Percentiles rank a stretch among this genome's conserved stretches.
Evolutionary conservation across 2,329 filamentous ascomycete genomes (phyloP).

Genomic region (Penicillium freii): DNA sequence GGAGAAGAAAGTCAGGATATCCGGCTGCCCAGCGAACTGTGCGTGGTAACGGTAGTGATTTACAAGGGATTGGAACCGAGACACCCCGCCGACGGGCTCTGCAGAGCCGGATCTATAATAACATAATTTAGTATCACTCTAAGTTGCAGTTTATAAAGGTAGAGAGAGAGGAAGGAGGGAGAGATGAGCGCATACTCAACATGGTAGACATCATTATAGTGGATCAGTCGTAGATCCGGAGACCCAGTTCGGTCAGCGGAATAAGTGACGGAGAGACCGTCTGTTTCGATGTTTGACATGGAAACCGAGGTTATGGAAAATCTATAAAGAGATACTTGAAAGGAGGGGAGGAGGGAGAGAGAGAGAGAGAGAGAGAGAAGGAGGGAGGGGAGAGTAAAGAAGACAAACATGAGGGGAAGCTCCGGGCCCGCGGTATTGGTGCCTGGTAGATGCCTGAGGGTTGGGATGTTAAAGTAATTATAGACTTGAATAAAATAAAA

Average conservation of each 20-base stretch:
- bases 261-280: slow-evolving; percentile 44
- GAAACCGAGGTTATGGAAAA: neutral
- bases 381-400: neutral
- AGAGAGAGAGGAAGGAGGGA: neutral
- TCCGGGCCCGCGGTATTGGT: neutral
- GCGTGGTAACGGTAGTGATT: slow-evolving; percentile 68
- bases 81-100: slow-evolving; percentile 77
- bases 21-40: slow-evolving; percentile 61
- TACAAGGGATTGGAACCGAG: slow-evolving; percentile 75
- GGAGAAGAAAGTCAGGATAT: slow-evolving; percentile 77
- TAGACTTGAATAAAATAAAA: neutral
- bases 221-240: slow-evolving; percentile 76
- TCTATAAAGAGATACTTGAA: neutral
- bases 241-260: slow-evolving; percentile 45
- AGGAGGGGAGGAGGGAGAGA: neutral
- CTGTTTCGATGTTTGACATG: slow-evolving; percentile 32
- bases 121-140: neutral
- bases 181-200: slow-evolving; percentile 56
- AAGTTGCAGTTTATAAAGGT: neutral
- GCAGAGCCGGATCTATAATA: slow-evolving; percentile 59
- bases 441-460: slow-evolving; percentile 13
- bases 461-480: neutral
- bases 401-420: slow-evolving; percentile 13
- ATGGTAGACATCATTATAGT: slow-evolving; percentile 95
- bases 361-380: neutral